These are phyloP conservation scores for Mycena galopus DNA, from an alignment of 768 basidiomycete species.

Conservation along the genomic window DNA sequence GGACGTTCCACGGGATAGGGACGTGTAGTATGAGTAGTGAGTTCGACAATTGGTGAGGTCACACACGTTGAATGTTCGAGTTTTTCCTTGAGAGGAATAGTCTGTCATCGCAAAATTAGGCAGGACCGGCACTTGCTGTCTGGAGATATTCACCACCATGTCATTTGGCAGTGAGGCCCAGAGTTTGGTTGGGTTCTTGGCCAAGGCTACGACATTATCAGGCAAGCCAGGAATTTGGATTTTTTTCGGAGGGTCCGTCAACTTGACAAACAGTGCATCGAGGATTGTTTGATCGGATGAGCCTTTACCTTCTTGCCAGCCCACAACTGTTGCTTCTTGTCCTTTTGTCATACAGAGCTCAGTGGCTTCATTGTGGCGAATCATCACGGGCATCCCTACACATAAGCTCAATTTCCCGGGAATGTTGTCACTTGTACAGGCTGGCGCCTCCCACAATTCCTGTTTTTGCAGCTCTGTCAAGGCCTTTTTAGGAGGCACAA, in stretches of 20 bases:
- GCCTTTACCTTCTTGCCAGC: not conserved
- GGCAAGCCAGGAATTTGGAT: not conserved
- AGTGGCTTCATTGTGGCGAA: too few species aligned
- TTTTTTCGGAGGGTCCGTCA: not conserved
- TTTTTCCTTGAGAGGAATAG: not conserved
- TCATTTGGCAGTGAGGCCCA: not conserved
- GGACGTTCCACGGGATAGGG: not conserved
- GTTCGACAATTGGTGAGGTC: not conserved
- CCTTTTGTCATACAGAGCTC: too few species aligned
- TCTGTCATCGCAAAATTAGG: not conserved
- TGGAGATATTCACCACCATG: not conserved
- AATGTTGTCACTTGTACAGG: not conserved
- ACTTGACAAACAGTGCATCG: not conserved
- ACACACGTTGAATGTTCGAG: not conserved
- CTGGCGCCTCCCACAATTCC: not conserved
- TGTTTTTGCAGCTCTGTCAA: not conserved
- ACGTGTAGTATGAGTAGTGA: not conserved
- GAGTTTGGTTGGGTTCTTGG: not conserved
- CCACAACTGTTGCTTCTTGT: too few species aligned
- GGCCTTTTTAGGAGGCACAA: not conserved
- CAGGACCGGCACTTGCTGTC: not conserved
- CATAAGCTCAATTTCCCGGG: not conserved
- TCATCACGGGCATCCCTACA: not conserved
- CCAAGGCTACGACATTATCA: not conserved
- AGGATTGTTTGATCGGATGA: not conserved